phyloP scores from a whole-genome alignment of 2,329 filamentous ascomycete species.

The Colletotrichum destructivum region DNA sequence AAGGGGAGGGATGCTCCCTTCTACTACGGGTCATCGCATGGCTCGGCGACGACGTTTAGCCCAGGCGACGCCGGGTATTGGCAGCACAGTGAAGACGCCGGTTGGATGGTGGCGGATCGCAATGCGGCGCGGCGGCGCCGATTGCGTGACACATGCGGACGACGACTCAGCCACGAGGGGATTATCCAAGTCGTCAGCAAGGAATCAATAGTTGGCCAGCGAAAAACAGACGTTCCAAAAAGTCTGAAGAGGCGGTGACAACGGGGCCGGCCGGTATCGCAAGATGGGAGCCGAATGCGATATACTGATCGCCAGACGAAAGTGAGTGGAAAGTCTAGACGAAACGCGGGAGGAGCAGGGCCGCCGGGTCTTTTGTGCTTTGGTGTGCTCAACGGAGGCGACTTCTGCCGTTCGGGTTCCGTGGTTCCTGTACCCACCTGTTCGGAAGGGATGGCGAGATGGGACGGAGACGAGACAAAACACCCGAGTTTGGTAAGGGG shows the following conservation, averaged over 20 bases:
- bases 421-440: conserved; percentile 3
- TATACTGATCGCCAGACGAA: conserved; percentile 12
- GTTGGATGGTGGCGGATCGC: conserved; percentile 28
- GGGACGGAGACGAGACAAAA: conserved; percentile 22
- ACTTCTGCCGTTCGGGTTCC: conserved; percentile 18
- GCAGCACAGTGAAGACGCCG: no score
- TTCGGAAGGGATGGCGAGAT: conserved; percentile 11
- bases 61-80: background rate
- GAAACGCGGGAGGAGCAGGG: conserved; percentile 39
- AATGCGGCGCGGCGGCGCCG: conserved; percentile 28
- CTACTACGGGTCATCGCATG: conserved; percentile 8
- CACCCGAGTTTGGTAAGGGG: conserved; percentile 1
- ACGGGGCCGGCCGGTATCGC: conserved; percentile 1
- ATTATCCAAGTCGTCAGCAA: no score
- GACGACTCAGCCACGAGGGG: conserved; percentile 30
- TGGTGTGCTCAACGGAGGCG: background rate
- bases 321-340: conserved; percentile 23
- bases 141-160: conserved; percentile 35
- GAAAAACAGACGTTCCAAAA: background rate
- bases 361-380: conserved; percentile 22
- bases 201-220: conserved; percentile 5
- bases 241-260: conserved; percentile 4
- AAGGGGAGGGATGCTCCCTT: background rate
- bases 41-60: background rate
- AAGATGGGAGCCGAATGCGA: conserved; percentile 20